A percentile compares a stretch with the other conserved stretches of the same genome.
These are phyloP conservation scores for Colletotrichum ledebouriae DNA, from an alignment of 2,329 filamentous ascomycete species.

Conservation along the genomic window DNA sequence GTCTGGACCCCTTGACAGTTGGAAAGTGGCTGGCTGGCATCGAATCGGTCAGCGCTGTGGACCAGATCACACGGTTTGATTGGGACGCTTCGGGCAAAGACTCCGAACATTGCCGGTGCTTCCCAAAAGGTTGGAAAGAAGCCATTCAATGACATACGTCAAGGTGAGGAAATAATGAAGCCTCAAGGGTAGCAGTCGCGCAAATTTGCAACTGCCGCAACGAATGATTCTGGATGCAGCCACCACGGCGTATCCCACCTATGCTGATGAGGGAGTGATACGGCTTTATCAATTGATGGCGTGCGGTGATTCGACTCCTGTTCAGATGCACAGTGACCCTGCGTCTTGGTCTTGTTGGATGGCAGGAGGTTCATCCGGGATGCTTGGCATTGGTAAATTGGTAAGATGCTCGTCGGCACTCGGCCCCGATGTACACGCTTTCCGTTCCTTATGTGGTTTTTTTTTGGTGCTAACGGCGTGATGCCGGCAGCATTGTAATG, in stretches of 20 bases:
- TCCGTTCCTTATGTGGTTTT: not conserved
- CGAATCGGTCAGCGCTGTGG: constrained; percentile 21
- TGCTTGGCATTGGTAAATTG: constrained; percentile 22
- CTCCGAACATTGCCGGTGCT: constrained; percentile 23
- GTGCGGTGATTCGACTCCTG: constrained; percentile 25
- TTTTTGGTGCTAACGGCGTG: constrained; percentile 28
- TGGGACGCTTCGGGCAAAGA: constrained; percentile 32
- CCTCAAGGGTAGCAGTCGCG: constrained; percentile 20
- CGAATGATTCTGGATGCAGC: constrained; percentile 18
- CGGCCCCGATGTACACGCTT: constrained; percentile 38
- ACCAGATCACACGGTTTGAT: constrained; percentile 19
- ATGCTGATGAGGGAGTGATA: not conserved
- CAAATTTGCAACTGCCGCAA: constrained; percentile 21
- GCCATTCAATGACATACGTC: constrained; percentile 24
- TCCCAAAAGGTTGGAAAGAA: constrained; percentile 8
- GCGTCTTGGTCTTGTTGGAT: constrained; percentile 21
- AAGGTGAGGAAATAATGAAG: constrained; percentile 30
- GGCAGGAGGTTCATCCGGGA: constrained; percentile 1
- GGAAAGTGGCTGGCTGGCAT: constrained; percentile 4
- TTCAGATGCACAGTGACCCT: constrained; percentile 13
- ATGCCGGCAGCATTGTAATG: constrained; percentile 20
- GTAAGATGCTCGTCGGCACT: constrained; percentile 20
- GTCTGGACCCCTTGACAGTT: not conserved
- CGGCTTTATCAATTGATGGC: constrained; percentile 6
- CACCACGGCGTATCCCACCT: not conserved